Percentiles rank a stretch among this genome's conserved stretches.
These are phyloP conservation scores for Cymbopogon flexuosus DNA, from an alignment of 202 grass and related monocot species.

Conservation along the genomic window DNA sequence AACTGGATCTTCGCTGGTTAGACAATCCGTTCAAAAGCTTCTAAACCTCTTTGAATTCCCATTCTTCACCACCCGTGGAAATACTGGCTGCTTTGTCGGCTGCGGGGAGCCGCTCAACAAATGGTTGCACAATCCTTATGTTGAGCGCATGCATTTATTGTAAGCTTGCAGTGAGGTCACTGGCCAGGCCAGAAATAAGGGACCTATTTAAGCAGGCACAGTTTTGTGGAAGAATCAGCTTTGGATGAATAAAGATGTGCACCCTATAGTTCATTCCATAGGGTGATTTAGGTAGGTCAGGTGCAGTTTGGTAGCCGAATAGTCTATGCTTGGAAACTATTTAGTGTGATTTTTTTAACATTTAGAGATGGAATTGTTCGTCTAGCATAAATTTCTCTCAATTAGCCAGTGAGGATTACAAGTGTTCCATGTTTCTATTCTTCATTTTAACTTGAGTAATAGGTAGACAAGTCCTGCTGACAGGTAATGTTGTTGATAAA, in stretches of 20 bases:
- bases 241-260: conserved; percentile 21
- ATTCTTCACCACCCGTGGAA: conserved; percentile 53
- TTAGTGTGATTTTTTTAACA: conserved; percentile 3
- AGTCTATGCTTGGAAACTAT: conserved; percentile 21
- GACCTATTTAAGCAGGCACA: conserved; percentile 30
- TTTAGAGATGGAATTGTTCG: conserved; percentile 28
- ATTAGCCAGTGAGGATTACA: conserved; percentile 10
- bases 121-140: conserved; percentile 87
- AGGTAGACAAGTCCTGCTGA: neutral
- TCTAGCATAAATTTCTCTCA: neutral
- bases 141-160: conserved; percentile 94
- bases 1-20: conserved; percentile 70
- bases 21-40: conserved; percentile 74
- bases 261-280: conserved; percentile 20
- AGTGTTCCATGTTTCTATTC: neutral
- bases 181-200: conserved; percentile 32
- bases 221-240: conserved; percentile 45
- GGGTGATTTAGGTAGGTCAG: conserved; percentile 14
- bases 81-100: conserved; percentile 84
- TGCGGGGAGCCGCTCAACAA: conserved; percentile 69
- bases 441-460: neutral
- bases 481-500: neutral
- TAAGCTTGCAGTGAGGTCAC: conserved; percentile 36
- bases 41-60: conserved; percentile 73
- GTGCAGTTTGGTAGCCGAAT: conserved; percentile 12